These are phyloP conservation scores for Fusarium acutatum DNA, from an alignment of 2,329 filamentous ascomycete genomes.

Conservation along the genomic window DNA sequence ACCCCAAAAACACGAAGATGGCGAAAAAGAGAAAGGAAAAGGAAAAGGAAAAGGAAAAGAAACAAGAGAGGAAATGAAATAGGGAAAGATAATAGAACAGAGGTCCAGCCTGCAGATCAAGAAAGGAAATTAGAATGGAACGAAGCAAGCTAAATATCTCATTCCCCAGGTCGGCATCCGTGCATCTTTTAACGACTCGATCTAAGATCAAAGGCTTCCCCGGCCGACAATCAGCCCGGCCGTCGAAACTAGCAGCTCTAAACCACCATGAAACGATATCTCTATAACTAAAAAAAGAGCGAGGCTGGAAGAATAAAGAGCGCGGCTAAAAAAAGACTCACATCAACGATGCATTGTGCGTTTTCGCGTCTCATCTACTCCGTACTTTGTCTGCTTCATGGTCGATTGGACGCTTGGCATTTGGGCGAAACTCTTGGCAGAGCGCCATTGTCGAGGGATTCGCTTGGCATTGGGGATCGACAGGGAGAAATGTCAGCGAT, in stretches of 20 bases:
- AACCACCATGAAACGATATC: neutral
- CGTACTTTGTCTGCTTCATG: neutral
- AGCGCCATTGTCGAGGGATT: neutral
- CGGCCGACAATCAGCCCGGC: neutral
- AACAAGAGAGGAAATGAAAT: neutral
- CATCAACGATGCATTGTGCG: neutral
- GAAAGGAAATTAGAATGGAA: neutral
- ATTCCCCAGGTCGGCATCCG: neutral
- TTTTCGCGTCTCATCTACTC: neutral
- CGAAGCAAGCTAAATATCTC: neutral
- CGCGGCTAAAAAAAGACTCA: neutral
- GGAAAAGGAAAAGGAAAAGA: no score
- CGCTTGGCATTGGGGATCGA: neutral
- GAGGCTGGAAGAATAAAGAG: neutral
- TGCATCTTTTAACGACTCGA: neutral
- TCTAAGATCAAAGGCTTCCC: neutral
- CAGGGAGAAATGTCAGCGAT: neutral
- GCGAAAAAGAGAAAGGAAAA: neutral
- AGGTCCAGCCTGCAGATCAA: neutral
- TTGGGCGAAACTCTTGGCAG: neutral
- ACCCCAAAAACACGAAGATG: neutral
- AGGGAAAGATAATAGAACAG: neutral
- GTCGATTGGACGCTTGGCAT: neutral
- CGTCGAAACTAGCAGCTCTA: neutral
- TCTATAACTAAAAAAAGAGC: neutral